A percentile compares a stretch with the other conserved stretches of the same genome.
Conservation (phyloP, 164 flowering plant genomes). For the Dillenia turbinata region DNA sequence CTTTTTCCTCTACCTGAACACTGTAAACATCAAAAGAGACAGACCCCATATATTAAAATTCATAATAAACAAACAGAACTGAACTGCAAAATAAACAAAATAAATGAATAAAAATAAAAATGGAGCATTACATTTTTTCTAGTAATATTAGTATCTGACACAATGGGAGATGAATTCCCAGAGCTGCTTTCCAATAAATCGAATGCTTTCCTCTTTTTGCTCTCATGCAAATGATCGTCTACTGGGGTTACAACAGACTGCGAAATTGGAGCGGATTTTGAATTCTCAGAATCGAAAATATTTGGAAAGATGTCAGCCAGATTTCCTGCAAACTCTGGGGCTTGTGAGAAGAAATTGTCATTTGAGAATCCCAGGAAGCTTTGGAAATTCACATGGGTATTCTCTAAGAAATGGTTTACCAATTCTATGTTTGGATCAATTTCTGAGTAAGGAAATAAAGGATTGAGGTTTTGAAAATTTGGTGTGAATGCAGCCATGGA, state of each 20-base stretch:
- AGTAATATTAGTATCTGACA: conserved; percentile 10
- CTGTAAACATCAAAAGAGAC: conserved; percentile 16
- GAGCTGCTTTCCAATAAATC: conserved; percentile 25
- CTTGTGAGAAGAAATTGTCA: conserved; percentile 21
- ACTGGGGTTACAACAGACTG: conserved; percentile 18
- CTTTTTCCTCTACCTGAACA: conserved; percentile 30
- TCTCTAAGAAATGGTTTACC: conserved; percentile 15
- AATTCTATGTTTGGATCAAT: conserved; percentile 28
- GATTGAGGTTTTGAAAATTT: conserved; percentile 12
- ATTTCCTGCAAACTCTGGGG: conserved; percentile 19
- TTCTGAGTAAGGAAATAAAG: conserved; percentile 14
- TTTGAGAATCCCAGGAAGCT: conserved; percentile 20
- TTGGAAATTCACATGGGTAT: conserved; percentile 23
- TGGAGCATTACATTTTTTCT: conserved; percentile 22
- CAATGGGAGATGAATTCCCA: conserved; percentile 22
- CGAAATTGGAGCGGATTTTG: conserved; percentile 10
- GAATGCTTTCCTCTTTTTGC: conserved; percentile 24
- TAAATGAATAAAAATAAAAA: not conserved
- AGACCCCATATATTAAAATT: no score
- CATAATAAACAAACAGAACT: no score
- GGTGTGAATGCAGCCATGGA: conserved; percentile 36
- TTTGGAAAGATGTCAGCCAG: conserved; percentile 20
- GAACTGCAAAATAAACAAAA: not conserved
- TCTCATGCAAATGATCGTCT: conserved; percentile 12
- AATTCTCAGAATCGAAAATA: conserved; percentile 17